Evolutionary conservation across 2,329 filamentous ascomycete genomes (phyloP).

Genomic region (Aspergillus quadrilineatus): DNA sequence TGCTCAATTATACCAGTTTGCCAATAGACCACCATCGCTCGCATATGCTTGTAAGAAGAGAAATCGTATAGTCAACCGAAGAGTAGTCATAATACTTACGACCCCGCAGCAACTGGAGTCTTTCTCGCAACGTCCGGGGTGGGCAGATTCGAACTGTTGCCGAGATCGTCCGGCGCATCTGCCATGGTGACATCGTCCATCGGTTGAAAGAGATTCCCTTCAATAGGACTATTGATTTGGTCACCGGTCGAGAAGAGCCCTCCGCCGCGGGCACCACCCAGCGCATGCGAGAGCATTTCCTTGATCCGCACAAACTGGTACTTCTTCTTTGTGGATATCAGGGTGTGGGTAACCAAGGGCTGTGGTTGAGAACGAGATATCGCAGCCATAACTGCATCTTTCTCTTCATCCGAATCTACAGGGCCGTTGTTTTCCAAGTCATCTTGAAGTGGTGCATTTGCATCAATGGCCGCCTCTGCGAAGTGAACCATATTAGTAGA

Average conservation of each 20-base stretch:
- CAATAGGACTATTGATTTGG: constrained; percentile 25
- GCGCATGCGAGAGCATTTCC: constrained; percentile 60
- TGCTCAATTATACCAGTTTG: constrained; percentile 4
- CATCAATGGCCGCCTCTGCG: constrained; percentile 87
- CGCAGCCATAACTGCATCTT: constrained; percentile 80
- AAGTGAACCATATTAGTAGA: constrained; percentile 10
- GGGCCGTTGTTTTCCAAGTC: constrained; percentile 77
- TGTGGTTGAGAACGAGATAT: constrained; percentile 72
- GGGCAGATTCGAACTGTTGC: constrained; percentile 2
- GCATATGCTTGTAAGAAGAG: constrained; percentile 1
- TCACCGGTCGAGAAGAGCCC: constrained; percentile 46
- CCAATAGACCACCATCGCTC: constrained; percentile 9
- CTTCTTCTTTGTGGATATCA: constrained; percentile 52
- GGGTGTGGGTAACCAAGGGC: constrained; percentile 67
- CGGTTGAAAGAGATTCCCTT: constrained; percentile 36
- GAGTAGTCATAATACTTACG: neutral
- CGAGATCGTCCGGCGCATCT: constrained; percentile 22
- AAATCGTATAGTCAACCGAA: neutral
- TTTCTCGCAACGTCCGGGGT: constrained; percentile 25
- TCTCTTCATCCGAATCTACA: constrained; percentile 93
- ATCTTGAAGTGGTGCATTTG: constrained; percentile 85
- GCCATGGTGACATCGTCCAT: constrained; percentile 27
- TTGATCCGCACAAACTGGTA: constrained; percentile 64
- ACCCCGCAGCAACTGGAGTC: constrained; percentile 20
- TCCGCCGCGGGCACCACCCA: constrained; percentile 51